These are phyloP conservation scores for Ophiosphaerella narmari DNA, from an alignment of 2,329 filamentous ascomycete genomes.

Conservation along the genomic window DNA sequence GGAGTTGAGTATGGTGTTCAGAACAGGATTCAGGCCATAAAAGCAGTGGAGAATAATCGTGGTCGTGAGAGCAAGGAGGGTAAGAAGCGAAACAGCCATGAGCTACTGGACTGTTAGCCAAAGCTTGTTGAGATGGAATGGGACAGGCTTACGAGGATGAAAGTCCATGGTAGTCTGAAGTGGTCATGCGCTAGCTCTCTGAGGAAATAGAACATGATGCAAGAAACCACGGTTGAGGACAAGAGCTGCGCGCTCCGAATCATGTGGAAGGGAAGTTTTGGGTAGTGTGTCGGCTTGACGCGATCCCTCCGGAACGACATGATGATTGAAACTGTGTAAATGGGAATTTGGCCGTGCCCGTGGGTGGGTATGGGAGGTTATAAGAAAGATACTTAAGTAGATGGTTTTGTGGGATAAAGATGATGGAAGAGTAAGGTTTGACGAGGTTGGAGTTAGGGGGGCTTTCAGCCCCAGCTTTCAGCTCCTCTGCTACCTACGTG, in stretches of 20 bases:
- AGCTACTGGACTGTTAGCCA: slow-evolving; percentile 48
- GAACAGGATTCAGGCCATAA: slow-evolving; percentile 56
- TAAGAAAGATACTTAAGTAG: too few species aligned
- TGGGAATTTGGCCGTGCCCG: not conserved
- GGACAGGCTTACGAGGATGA: slow-evolving; percentile 56
- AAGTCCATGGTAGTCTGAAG: slow-evolving; percentile 63
- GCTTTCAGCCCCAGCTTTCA: too few species aligned
- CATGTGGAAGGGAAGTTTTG: slow-evolving; percentile 49
- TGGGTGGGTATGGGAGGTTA: too few species aligned
- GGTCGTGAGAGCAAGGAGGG: slow-evolving; percentile 57
- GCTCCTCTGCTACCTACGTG: not conserved
- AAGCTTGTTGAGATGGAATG: not conserved
- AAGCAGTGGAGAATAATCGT: slow-evolving; percentile 59
- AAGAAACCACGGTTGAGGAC: slow-evolving; percentile 55
- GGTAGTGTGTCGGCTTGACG: slow-evolving; percentile 51
- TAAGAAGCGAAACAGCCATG: slow-evolving; percentile 46
- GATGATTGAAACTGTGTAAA: not conserved
- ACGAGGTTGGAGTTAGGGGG: too few species aligned
- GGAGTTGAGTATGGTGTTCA: slow-evolving; percentile 57
- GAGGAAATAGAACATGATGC: slow-evolving; percentile 61
- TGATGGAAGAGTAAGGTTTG: too few species aligned
- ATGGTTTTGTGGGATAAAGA: too few species aligned
- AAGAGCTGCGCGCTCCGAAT: slow-evolving; percentile 49
- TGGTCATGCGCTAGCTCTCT: slow-evolving; percentile 57
- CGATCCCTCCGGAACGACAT: slow-evolving; percentile 26